phyloP scores from a whole-genome alignment of 2,329 filamentous ascomycete species.

The Aspergillus carbonarius region DNA sequence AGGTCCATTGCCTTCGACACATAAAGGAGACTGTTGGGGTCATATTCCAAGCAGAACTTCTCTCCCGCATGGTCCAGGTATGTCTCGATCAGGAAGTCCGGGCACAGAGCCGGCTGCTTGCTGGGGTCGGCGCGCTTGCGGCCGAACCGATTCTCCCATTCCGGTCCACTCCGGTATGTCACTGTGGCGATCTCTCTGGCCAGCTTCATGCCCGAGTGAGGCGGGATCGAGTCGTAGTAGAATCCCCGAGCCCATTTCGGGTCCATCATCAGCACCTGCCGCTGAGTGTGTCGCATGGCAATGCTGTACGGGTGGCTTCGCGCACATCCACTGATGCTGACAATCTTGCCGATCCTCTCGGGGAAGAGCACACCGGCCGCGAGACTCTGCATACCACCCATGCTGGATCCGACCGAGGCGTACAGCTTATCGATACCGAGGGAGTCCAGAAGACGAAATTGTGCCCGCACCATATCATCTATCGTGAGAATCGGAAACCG shows the following conservation, averaged over 20 bases:
- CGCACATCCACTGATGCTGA: slow-evolving; percentile 89
- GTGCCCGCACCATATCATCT: slow-evolving; percentile 95
- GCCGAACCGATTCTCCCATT: slow-evolving; percentile 96
- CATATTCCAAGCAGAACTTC: slow-evolving; percentile 96
- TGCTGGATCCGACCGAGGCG: slow-evolving; percentile 91
- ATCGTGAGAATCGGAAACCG: slow-evolving; percentile 94
- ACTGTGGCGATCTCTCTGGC: slow-evolving; percentile 96
- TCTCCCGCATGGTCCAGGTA: slow-evolving; percentile 97
- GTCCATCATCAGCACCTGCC: slow-evolving; percentile 98
- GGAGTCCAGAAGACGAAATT: slow-evolving; percentile 82
- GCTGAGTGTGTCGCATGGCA: slow-evolving; percentile 96
- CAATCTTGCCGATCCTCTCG: slow-evolving; percentile 75
- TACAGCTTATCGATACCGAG: slow-evolving; percentile 77
- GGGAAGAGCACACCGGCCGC: slow-evolving; percentile 83
- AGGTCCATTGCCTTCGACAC: slow-evolving; percentile 99
- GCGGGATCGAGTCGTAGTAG: slow-evolving; percentile 85
- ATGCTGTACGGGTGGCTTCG: slow-evolving; percentile 96
- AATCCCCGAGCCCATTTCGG: slow-evolving; percentile 94
- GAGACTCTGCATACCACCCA: slow-evolving; percentile 98
- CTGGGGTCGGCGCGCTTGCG: slow-evolving; percentile 79
- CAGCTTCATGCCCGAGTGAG: slow-evolving; percentile 96
- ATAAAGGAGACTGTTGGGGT: slow-evolving; percentile 92
- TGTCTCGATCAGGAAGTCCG: slow-evolving; percentile 96
- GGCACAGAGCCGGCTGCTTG: slow-evolving; percentile 88
- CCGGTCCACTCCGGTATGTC: slow-evolving; percentile 91